Evolutionary conservation across 2,329 filamentous ascomycete genomes (phyloP).

Genomic region (Microcera coccophila): DNA sequence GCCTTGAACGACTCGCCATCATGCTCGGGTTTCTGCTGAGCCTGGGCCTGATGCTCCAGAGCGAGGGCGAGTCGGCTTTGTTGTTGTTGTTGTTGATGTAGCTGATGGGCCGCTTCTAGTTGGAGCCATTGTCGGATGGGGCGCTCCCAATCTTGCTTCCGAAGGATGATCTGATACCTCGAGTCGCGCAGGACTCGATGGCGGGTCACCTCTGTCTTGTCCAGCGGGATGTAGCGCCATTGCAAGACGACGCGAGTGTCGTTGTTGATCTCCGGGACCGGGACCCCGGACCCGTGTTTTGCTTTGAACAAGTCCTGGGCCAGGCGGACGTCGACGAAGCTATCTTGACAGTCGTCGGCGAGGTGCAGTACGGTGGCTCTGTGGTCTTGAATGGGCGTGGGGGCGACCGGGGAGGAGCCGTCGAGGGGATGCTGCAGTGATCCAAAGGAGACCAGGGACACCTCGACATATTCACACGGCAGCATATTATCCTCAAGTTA

Average conservation of each 20-base stretch:
- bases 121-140: conserved; percentile 4
- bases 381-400: not conserved
- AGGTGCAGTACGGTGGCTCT: not conserved
- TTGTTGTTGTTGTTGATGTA: not conserved
- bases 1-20: not conserved
- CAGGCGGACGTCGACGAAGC: not conserved
- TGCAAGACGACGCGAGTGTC: conserved; percentile 7
- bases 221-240: conserved; percentile 6
- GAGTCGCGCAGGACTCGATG: conserved; percentile 11
- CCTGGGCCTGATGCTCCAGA: not conserved
- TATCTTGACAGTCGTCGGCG: not conserved
- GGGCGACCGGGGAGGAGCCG: not conserved
- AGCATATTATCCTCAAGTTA: too few relatives aligned
- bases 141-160: conserved; percentile 13
- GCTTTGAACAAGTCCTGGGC: not conserved
- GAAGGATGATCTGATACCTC: conserved; percentile 8
- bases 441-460: not conserved
- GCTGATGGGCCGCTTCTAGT: not conserved
- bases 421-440: not conserved
- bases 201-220: conserved; percentile 2
- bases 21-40: not conserved
- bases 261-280: conserved; percentile 1
- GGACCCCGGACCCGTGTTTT: not conserved
- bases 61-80: not conserved
- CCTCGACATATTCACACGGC: not conserved